Conservation (phyloP, 306 rosid genomes). For the Corylus heterophylla region DNA sequence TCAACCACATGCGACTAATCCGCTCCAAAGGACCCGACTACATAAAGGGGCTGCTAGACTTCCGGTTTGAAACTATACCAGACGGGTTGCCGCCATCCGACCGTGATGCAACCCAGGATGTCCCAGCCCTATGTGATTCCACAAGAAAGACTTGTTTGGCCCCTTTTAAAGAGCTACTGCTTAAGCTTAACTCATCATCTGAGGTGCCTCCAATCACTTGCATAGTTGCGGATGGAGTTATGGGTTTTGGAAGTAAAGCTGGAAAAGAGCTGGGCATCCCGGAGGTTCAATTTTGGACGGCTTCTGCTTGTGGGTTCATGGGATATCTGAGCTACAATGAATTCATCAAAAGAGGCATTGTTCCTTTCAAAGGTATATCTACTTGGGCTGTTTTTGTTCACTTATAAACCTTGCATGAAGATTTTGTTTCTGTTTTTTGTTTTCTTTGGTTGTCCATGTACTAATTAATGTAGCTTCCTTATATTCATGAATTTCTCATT, state of each 20-base stretch:
- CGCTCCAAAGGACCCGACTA: slow-evolving; percentile 17
- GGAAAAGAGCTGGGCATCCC: slow-evolving; percentile 23
- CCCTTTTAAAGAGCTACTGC: slow-evolving; percentile 33
- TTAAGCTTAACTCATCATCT: slow-evolving; percentile 11
- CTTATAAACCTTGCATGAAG: too few relatives aligned
- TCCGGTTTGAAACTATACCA: slow-evolving; percentile 33
- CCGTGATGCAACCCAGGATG: slow-evolving; percentile 25
- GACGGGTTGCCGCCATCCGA: slow-evolving; percentile 28
- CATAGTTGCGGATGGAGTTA: slow-evolving; percentile 20
- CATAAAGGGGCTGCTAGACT: slow-evolving; percentile 16
- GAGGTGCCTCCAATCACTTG: slow-evolving; percentile 27
- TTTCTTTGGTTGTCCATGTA: too few relatives aligned
- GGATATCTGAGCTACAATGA: slow-evolving; percentile 19
- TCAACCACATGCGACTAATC: slow-evolving; percentile 19
- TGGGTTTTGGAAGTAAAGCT: slow-evolving; percentile 25
- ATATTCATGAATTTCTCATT: too few relatives aligned
- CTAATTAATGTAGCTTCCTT: too few relatives aligned
- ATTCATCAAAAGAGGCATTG: slow-evolving; percentile 23
- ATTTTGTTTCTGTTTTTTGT: too few relatives aligned
- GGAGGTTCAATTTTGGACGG: slow-evolving; percentile 29
- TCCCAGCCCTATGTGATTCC: slow-evolving; percentile 27
- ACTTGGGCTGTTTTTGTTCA: too few relatives aligned
- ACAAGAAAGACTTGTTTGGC: slow-evolving; percentile 24
- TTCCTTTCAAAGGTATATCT: slow-evolving; percentile 35
- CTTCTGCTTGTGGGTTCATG: slow-evolving; percentile 37